These are phyloP conservation scores for Vitis hybrid DNA, from an alignment of 177 flowering plant species.

Conservation along the genomic window DNA sequence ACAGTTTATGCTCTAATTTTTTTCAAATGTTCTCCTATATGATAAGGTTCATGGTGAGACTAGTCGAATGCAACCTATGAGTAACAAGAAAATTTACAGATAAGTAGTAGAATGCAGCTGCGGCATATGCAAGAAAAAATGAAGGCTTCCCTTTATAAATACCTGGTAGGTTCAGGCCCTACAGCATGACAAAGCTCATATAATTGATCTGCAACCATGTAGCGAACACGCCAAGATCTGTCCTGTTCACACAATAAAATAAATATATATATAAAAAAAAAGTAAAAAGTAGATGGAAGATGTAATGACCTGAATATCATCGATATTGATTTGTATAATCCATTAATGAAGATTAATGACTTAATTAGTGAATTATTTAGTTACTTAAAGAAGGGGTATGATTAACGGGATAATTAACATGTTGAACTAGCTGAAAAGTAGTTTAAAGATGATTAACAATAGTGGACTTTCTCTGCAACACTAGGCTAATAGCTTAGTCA, in stretches of 20 bases:
- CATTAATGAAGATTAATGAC: too few relatives aligned
- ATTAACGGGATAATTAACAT: too few relatives aligned
- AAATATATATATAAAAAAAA: constrained; percentile 6
- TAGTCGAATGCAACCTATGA: background rate
- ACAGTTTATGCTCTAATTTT: too few relatives aligned
- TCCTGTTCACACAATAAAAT: constrained; percentile 47
- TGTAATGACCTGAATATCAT: background rate
- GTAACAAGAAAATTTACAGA: too few relatives aligned
- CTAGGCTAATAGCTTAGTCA: too few relatives aligned
- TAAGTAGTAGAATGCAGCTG: background rate
- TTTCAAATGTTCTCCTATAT: too few relatives aligned
- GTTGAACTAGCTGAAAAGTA: too few relatives aligned
- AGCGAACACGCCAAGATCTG: constrained; percentile 96
- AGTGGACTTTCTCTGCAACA: too few relatives aligned
- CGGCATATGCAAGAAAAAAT: background rate
- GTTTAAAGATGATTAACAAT: too few relatives aligned
- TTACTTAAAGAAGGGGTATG: too few relatives aligned
- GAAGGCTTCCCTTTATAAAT: constrained; percentile 6
- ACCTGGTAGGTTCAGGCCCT: constrained; percentile 92
- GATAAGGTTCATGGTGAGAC: background rate
- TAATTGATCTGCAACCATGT: constrained; percentile 92
- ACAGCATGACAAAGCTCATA: constrained; percentile 96
- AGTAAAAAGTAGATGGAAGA: background rate
- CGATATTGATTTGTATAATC: background rate
- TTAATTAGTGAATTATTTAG: too few relatives aligned